Evolutionary conservation across 2,329 filamentous ascomycete species (phyloP), one percentile per base, ranked within the genome.

Genomic region (Xylariomycetidae sp.): DNA sequence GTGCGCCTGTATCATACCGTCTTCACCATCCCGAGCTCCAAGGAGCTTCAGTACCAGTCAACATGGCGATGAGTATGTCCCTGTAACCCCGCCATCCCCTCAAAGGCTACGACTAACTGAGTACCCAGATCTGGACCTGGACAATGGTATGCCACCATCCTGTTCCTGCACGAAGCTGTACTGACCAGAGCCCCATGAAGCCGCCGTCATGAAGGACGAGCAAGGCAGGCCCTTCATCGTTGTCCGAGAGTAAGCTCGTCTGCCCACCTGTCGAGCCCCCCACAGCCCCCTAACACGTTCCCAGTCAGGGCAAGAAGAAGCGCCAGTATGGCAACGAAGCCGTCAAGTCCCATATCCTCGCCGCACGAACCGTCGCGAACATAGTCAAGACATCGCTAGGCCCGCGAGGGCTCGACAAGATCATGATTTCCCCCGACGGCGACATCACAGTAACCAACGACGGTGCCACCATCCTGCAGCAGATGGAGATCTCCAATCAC

Each of bases 371-470:
- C 38, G 89, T 98, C 51, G 85, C 92, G 50, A 94, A 88, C 67
- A 92, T 98, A 52, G 87, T 98, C 65, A 95, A 94, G 73, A 92
- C 87, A 41, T 98, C 93, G 46, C 74, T 98, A 52, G 92, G 92
- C 31, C 92, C 92, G 34, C 84, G 92, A 50, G 92, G 92, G 44
- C 80, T 98, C 57, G 92, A 98, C 72, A 98, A 98, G 72, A 98
- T 98, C 58, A 77, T 98, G 52, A 98, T 98, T 54, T 98, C 92
- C 32, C 85, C 92, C 42, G 92, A 98, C 60, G 92, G 92, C 61
- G 92, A 98, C 65, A 98, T 98, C 61, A 98, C 92, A 42, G 88
- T 98, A 43, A 98, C 92, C 49, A 98, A 98, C 69, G 92, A 98
- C 67, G 92, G 92, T 54, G 93, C 93, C 35, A 98, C 92, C 28